Percentiles rank a stretch among this genome's conserved stretches.
phyloP scores from a whole-genome alignment of 768 basidiomycete genomes.

The Russula griseocarnosa region DNA sequence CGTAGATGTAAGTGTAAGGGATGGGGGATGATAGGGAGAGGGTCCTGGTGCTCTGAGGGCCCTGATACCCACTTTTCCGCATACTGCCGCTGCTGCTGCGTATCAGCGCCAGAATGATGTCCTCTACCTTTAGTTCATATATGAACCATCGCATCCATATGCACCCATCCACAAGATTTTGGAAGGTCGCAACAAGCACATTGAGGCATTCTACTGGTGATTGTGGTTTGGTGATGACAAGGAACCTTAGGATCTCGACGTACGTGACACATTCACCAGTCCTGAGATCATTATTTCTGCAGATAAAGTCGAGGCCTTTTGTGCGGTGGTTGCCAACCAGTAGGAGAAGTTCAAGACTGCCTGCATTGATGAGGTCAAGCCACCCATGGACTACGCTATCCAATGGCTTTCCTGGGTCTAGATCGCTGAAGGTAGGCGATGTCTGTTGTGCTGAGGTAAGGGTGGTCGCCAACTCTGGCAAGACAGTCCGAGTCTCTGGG shows the following conservation, averaged over 20 bases:
- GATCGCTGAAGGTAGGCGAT: constrained; percentile 78
- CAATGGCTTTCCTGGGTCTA: constrained; percentile 86
- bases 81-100: too few relatives aligned
- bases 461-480: constrained; percentile 88
- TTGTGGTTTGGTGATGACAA: constrained; percentile 93
- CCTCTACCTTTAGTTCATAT: constrained; percentile 75
- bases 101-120: constrained; percentile 70
- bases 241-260: constrained; percentile 68
- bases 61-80: too few relatives aligned
- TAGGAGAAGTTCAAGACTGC: too few relatives aligned
- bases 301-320: constrained; percentile 80
- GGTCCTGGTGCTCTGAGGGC: too few relatives aligned
- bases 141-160: constrained; percentile 83
- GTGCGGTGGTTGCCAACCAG: constrained; percentile 89
- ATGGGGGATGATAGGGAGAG: too few relatives aligned
- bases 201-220: constrained; percentile 98
- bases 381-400: constrained; percentile 98
- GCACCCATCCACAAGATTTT: constrained; percentile 91
- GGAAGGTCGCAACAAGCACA: constrained; percentile 76
- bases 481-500: constrained; percentile 88
- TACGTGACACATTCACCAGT: constrained; percentile 79
- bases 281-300: constrained; percentile 81
- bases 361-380: constrained; percentile 65
- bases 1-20: too few relatives aligned
- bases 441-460: constrained; percentile 85